Conservation (phyloP, 352 stramenopile species). For the Globisporangium lucens region DNA sequence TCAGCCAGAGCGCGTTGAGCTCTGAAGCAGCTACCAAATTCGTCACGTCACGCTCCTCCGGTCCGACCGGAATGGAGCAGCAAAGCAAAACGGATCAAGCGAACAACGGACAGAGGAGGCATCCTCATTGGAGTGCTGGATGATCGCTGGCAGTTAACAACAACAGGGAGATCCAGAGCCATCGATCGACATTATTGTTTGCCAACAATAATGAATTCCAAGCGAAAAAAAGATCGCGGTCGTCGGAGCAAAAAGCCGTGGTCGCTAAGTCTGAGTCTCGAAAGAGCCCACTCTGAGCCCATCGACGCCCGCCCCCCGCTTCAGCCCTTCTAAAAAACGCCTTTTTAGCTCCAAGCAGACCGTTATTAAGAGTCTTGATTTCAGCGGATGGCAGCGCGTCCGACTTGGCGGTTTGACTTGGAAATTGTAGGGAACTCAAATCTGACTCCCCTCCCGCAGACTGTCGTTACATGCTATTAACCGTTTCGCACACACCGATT, state of each 20-base stretch:
- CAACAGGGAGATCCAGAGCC: too few species aligned
- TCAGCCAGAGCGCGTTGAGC: too few species aligned
- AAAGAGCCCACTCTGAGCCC: not conserved
- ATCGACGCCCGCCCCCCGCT: not conserved
- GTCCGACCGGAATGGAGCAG: too few species aligned
- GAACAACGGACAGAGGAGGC: too few species aligned
- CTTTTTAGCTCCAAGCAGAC: not conserved
- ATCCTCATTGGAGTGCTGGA: too few species aligned
- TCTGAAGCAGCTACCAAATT: too few species aligned
- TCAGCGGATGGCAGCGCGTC: slow-evolving; percentile 4
- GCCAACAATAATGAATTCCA: not conserved
- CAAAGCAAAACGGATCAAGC: too few species aligned
- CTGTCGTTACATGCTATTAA: not conserved
- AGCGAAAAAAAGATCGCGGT: not conserved
- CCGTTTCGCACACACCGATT: not conserved
- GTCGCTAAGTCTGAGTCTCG: not conserved
- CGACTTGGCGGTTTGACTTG: not conserved
- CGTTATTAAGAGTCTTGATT: not conserved
- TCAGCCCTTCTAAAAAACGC: not conserved
- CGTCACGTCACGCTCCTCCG: too few species aligned
- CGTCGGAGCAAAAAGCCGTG: not conserved
- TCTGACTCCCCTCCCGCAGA: not conserved
- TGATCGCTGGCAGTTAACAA: too few species aligned
- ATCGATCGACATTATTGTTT: too few species aligned
- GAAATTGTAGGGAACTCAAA: not conserved